Evolutionary conservation across 257 asterid species (phyloP).

Genomic region (Ocimum tenuiflorum): DNA sequence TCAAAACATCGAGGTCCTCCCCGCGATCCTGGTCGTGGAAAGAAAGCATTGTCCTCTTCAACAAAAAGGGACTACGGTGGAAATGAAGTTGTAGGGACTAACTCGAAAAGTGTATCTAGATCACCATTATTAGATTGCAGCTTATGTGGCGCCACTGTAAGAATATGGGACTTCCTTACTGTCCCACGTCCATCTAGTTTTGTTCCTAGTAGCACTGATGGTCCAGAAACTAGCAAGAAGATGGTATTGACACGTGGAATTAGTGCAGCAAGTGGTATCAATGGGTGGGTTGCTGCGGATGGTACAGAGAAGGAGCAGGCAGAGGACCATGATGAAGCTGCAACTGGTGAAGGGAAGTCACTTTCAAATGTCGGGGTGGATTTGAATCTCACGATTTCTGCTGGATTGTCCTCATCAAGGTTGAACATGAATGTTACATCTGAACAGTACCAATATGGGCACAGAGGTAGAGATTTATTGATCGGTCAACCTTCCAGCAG

Average conservation of each 20-base stretch:
- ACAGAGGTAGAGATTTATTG: constrained; percentile 49
- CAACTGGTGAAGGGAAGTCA: constrained; percentile 76
- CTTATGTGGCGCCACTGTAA: constrained; percentile 95
- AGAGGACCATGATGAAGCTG: constrained; percentile 84
- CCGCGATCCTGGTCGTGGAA: constrained; percentile 68
- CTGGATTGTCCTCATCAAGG: constrained; percentile 70
- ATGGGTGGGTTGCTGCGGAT: constrained; percentile 85
- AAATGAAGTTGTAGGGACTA: constrained; percentile 41
- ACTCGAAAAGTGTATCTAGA: constrained; percentile 66
- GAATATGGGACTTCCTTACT: constrained; percentile 86
- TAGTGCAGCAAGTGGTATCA: constrained; percentile 98
- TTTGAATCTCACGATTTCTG: constrained; percentile 75
- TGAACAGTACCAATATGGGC: constrained; percentile 48
- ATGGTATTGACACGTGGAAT: constrained; percentile 77
- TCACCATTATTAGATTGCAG: constrained; percentile 92
- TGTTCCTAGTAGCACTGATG: constrained; percentile 65
- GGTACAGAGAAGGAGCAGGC: constrained; percentile 68
- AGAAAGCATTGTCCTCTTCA: constrained; percentile 70
- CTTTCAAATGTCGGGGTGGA: constrained; percentile 72
- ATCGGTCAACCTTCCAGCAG: constrained; percentile 86
- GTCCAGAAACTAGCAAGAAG: constrained; percentile 85
- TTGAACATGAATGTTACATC: constrained; percentile 41
- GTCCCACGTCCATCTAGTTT: constrained; percentile 71
- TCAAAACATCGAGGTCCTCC: constrained; percentile 56
- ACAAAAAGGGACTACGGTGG: constrained; percentile 39